Evolutionary conservation across 305 asterid species (phyloP).

Genomic region (Fraxinus xanthoxyloides): DNA sequence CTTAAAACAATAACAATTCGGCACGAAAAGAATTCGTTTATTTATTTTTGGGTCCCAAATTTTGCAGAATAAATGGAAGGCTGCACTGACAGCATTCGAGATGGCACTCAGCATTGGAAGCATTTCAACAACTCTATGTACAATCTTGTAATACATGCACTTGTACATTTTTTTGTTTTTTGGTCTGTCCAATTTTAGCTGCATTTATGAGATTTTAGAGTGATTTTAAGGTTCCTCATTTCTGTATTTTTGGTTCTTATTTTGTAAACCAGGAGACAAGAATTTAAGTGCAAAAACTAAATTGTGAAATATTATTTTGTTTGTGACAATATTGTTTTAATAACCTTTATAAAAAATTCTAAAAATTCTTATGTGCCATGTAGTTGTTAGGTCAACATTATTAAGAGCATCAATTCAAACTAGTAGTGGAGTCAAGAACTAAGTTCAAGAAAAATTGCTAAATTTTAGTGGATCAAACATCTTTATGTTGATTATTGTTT

Average conservation of each 20-base stretch:
- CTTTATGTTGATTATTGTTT: too few relatives aligned
- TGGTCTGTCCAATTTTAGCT: too few relatives aligned
- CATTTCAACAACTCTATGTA: neutral
- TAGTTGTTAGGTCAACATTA: too few relatives aligned
- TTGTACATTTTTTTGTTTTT: neutral
- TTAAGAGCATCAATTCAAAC: too few relatives aligned
- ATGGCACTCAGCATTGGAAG: conserved; percentile 8
- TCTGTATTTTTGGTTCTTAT: neutral
- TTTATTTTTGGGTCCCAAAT: neutral
- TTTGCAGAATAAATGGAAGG: neutral
- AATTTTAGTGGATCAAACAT: too few relatives aligned
- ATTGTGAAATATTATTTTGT: neutral
- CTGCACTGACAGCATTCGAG: conserved; percentile 11
- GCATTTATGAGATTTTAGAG: too few relatives aligned
- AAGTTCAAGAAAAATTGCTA: too few relatives aligned
- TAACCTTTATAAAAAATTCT: too few relatives aligned
- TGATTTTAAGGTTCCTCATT: neutral
- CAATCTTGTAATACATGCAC: neutral
- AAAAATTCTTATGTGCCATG: neutral
- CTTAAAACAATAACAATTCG: neutral
- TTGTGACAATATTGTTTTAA: neutral
- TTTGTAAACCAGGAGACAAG: neutral
- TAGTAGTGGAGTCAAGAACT: too few relatives aligned
- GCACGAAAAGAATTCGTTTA: neutral
- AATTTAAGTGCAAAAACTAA: neutral